A percentile compares a stretch with the other conserved stretches of the same genome.
phyloP scores from a whole-genome alignment of 164 flowering plant genomes.

The Magnolia officinalis region DNA sequence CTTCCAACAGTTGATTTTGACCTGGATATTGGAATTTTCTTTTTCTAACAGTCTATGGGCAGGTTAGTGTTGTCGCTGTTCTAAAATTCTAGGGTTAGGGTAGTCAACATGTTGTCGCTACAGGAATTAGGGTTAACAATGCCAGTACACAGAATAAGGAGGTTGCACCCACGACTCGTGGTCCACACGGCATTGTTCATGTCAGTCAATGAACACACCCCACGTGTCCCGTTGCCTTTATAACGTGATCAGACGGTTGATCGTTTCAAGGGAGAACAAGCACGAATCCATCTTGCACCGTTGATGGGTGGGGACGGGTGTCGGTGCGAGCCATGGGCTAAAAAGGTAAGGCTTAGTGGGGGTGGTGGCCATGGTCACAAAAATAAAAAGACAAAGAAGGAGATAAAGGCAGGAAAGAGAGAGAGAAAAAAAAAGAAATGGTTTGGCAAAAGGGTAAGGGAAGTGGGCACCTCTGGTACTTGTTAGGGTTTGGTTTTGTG shows the following conservation, averaged over 20 bases:
- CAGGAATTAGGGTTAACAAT: not conserved
- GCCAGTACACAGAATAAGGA: not conserved
- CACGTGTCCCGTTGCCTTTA: not conserved
- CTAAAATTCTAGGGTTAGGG: not conserved
- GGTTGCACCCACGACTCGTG: not conserved
- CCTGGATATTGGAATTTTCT: no score
- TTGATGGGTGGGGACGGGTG: not conserved
- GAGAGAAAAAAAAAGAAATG: not conserved
- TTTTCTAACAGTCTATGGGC: not conserved
- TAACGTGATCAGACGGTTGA: not conserved
- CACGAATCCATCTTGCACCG: not conserved
- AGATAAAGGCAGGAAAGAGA: not conserved
- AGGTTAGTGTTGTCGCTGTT: not conserved
- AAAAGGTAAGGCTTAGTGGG: not conserved
- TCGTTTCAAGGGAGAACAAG: not conserved
- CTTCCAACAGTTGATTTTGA: no score
- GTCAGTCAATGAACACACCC: not conserved
- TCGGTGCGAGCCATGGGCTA: not conserved
- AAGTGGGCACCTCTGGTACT: slow-evolving; percentile 6
- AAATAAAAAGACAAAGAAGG: not conserved
- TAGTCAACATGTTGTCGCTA: not conserved
- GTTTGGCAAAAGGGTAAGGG: not conserved
- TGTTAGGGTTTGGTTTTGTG: slow-evolving; percentile 14
- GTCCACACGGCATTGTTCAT: not conserved
- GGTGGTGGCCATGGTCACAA: not conserved